Evolutionary conservation across 169 alveolate genomes (phyloP).

Genomic region (Plasmodium sp.): DNA sequence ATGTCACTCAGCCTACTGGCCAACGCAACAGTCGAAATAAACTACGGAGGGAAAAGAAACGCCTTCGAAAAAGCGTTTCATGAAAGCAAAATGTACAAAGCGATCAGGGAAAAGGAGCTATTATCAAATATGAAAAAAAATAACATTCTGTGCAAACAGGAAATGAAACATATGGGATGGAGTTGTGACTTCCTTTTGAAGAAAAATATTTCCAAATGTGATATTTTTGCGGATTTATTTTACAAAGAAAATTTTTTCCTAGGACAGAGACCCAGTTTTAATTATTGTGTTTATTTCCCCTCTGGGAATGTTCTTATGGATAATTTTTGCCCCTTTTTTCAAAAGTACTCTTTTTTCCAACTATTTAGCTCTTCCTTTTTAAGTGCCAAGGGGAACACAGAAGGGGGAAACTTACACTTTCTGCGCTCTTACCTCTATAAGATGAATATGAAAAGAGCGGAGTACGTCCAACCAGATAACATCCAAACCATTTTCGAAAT

Average conservation of each 20-base stretch:
- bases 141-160: slow-evolving; percentile 41
- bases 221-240: slow-evolving; percentile 32
- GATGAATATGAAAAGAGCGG: slow-evolving; percentile 7
- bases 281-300: slow-evolving; percentile 11
- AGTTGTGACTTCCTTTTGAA: slow-evolving; percentile 56
- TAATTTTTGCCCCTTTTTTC: slow-evolving; percentile 19
- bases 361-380: slow-evolving; percentile 50
- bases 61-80: slow-evolving; percentile 27
- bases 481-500: slow-evolving; percentile 1
- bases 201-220: slow-evolving; percentile 36
- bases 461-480: slow-evolving; percentile 3
- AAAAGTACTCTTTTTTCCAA: slow-evolving; percentile 55
- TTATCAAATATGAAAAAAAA: neutral
- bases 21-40: neutral
- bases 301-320: neutral
- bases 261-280: neutral
- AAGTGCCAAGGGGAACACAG: neutral
- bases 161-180: slow-evolving; percentile 67
- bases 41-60: neutral
- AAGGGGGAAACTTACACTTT: neutral
- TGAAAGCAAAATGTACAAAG: slow-evolving; percentile 29
- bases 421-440: neutral
- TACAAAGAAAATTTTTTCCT: neutral
- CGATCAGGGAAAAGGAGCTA: slow-evolving; percentile 45
- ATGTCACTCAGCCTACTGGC: neutral